These are phyloP conservation scores for Yamadazyma scolyti DNA, from an alignment of 805 yeast genomes.

Conservation along the genomic window DNA sequence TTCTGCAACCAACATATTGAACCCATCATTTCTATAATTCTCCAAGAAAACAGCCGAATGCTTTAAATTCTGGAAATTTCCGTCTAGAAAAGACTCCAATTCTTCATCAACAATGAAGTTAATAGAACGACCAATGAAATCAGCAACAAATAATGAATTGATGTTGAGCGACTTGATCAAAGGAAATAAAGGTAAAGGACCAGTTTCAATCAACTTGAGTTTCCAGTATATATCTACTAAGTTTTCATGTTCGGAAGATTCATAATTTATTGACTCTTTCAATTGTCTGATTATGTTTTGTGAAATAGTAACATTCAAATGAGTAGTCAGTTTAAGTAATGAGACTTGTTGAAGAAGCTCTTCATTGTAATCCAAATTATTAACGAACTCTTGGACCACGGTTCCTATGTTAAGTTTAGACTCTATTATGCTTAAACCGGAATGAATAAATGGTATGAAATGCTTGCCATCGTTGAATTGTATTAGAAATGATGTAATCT, in stretches of 20 bases:
- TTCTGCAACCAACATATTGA: slow-evolving; percentile 4
- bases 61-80: slow-evolving; percentile 7
- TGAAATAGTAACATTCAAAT: slow-evolving; percentile 6
- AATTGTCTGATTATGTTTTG: background rate
- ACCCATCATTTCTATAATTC: background rate
- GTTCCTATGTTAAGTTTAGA: slow-evolving; percentile 3
- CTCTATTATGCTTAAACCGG: slow-evolving; percentile 10
- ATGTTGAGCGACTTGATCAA: slow-evolving; percentile 4
- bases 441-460: slow-evolving; percentile 9
- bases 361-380: slow-evolving; percentile 1
- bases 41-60: slow-evolving; percentile 9
- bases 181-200: background rate
- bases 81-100: background rate
- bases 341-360: slow-evolving; percentile 7
- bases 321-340: slow-evolving; percentile 7
- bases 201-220: slow-evolving; percentile 5
- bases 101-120: background rate
- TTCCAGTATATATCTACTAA: slow-evolving; percentile 10
- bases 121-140: slow-evolving; percentile 8
- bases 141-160: slow-evolving; percentile 5
- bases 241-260: slow-evolving; percentile 1
- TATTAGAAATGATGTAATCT: slow-evolving; percentile 1
- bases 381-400: slow-evolving; percentile 8
- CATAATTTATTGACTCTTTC: slow-evolving; percentile 1
- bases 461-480: slow-evolving; percentile 8